Base-by-base conservation (phyloP, 345 rosid species). In the Pugionium cornutum region DNA sequence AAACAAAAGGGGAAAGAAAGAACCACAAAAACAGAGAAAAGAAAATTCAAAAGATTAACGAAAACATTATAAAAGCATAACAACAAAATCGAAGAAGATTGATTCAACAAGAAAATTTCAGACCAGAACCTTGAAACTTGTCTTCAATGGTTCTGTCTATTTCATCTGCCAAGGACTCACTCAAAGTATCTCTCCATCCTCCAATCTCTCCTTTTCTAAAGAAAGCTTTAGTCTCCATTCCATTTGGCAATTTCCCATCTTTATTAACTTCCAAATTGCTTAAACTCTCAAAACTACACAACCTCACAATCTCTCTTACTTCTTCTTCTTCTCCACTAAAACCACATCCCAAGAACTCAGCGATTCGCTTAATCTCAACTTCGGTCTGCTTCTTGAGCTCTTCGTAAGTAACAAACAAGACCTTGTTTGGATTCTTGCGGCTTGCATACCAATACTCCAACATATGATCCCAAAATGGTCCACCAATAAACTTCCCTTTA, bases 171-270 rank as follows among this genome's bases (percentile, higher is more conserved):
- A 57, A 42, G 0, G 75, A 60, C 41, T 53, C 64, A 33, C 26
- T 75, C 25, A 82, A 64, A 78, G 80, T 37, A 63, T 82, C 75
- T 28, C 5, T 44, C 70, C 79, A 79, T 62, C 83, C 89, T 6
- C 83, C 84, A 10, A 75, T 68, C 60, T 77, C 75, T 6, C 89
- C 89, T 63, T 64, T 75, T 30, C 92, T 67, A 49, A 80, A 83
- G 36, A 80, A 82, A 0, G 68, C 36, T 29, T 64, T 61, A 27
- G 50, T 60, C 51, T 50, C 69, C 63, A 75, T 76, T 1, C 84
- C 84, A 49, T 81, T 58, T 9, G 62, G 1, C 42, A 84, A 11
- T 45, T 59, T 80, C 2, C 85, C 83, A 0, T 11, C 58, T 44
- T 54, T 57, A 45, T 83, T 86, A 46, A 86, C 84, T 53, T 82